Conservation (phyloP, 805 yeast species). For the Dipodascopsis tothii region DNA sequence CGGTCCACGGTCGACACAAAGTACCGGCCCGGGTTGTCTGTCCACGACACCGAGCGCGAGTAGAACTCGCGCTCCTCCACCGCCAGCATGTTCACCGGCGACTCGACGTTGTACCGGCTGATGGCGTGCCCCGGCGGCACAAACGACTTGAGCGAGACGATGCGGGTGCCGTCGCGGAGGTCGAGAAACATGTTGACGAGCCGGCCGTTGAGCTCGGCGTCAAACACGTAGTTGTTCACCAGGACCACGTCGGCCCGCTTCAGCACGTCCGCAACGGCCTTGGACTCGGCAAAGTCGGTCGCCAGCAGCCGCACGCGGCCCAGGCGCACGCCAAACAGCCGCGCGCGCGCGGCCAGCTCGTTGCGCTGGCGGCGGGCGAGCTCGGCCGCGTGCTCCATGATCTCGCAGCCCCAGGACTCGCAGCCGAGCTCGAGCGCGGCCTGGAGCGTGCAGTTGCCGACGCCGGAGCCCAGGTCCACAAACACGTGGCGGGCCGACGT, state of each 20-base stretch:
- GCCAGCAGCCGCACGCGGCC: constrained; percentile 52
- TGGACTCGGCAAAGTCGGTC: constrained; percentile 66
- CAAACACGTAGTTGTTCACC: constrained; percentile 78
- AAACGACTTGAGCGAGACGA: constrained; percentile 70
- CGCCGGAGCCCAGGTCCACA: constrained; percentile 89
- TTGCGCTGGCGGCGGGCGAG: constrained; percentile 53
- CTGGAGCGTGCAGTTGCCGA: constrained; percentile 84
- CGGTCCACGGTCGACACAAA: constrained; percentile 63
- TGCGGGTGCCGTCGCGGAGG: constrained; percentile 64
- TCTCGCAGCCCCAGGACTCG: constrained; percentile 79
- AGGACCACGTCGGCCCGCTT: constrained; percentile 62
- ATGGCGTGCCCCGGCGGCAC: constrained; percentile 69
- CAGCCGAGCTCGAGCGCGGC: constrained; percentile 84
- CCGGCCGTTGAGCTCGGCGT: constrained; percentile 59
- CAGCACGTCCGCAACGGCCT: constrained; percentile 46
- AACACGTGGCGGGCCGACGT: constrained; percentile 50
- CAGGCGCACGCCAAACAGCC: constrained; percentile 55
- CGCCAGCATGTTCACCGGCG: constrained; percentile 55
- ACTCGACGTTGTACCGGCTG: constrained; percentile 43
- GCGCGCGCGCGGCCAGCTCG: constrained; percentile 53
- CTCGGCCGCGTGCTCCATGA: constrained; percentile 73
- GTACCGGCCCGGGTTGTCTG: constrained; percentile 67
- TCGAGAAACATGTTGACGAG: constrained; percentile 60
- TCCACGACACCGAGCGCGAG: constrained; percentile 80
- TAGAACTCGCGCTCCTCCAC: constrained; percentile 60